Evolutionary conservation across 1,284 basidiomycete species (phyloP).

Genomic region (Salmacisia buchloeana): DNA sequence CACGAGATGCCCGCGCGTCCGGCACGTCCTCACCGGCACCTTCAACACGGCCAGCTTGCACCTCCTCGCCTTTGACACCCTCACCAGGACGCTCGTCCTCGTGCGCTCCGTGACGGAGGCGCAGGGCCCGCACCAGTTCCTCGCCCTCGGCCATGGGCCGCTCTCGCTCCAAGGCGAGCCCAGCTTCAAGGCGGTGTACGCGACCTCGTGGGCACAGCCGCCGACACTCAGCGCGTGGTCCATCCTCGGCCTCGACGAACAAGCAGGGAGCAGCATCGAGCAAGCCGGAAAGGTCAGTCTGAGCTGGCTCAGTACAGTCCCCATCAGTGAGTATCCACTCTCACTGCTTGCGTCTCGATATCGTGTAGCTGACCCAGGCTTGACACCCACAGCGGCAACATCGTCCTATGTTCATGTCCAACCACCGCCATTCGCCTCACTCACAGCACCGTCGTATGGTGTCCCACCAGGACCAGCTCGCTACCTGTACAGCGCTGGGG

Average conservation of each 20-base stretch:
- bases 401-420: slow-evolving; percentile 40
- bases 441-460: slow-evolving; percentile 28
- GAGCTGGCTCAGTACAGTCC: slow-evolving; percentile 12
- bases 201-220: slow-evolving; percentile 33
- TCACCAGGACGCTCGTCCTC: slow-evolving; percentile 18
- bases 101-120: slow-evolving; percentile 11
- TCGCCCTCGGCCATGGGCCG: slow-evolving; percentile 19
- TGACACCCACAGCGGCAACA: slow-evolving; percentile 24
- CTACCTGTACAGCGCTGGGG: slow-evolving; percentile 35
- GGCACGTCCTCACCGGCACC: slow-evolving; percentile 32
- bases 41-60: slow-evolving; percentile 36
- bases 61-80: slow-evolving; percentile 30
- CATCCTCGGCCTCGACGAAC: slow-evolving; percentile 14
- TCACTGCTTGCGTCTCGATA: neutral
- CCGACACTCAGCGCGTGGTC: slow-evolving; percentile 30
- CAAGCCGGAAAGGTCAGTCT: neutral
- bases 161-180: neutral
- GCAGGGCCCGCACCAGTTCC: slow-evolving; percentile 37
- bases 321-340: slow-evolving; percentile 15
- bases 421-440: slow-evolving; percentile 20
- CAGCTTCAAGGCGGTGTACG: slow-evolving; percentile 25
- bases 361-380: no score
- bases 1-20: slow-evolving; percentile 23
- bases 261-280: neutral
- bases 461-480: slow-evolving; percentile 12